Evolutionary conservation across 2,329 filamentous ascomycete genomes (phyloP).

Genomic region (Metarhizium guizhouense): DNA sequence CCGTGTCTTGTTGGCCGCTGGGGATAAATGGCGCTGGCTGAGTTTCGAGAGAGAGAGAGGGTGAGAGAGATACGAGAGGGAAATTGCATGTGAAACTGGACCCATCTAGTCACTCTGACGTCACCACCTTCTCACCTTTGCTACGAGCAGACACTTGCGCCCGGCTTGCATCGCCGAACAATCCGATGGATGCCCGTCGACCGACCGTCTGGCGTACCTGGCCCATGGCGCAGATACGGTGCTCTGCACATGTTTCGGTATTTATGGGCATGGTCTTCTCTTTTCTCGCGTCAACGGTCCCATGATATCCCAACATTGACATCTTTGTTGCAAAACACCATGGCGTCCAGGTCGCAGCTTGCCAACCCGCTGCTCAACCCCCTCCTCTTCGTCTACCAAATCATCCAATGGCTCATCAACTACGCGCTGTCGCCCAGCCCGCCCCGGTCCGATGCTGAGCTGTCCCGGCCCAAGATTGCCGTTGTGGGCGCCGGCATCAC

Average conservation of each 20-base stretch:
- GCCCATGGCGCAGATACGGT: no score
- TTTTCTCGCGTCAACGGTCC: no score
- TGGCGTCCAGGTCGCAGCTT: conserved; percentile 22
- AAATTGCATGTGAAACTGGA: background rate
- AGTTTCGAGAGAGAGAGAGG: no score
- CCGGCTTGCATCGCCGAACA: no score
- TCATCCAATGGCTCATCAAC: conserved; percentile 56
- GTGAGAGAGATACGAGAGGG: no score
- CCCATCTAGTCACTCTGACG: background rate
- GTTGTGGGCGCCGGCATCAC: conserved; percentile 65
- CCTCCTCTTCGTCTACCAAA: conserved; percentile 52
- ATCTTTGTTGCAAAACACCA: conserved; percentile 8
- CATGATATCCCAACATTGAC: no score
- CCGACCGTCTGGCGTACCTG: no score
- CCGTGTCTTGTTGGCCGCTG: no score
- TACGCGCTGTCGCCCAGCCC: conserved; percentile 61
- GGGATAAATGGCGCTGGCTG: no score
- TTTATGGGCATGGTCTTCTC: background rate
- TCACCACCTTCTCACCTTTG: background rate
- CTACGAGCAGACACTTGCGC: no score
- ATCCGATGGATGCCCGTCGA: no score
- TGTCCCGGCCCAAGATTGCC: conserved; percentile 57
- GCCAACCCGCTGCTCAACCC: conserved; percentile 39
- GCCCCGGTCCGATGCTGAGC: conserved; percentile 46
- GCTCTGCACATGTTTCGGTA: background rate